Evolutionary conservation across 2,329 filamentous ascomycete species (phyloP).

Genomic region (Penicillium sp.): DNA sequence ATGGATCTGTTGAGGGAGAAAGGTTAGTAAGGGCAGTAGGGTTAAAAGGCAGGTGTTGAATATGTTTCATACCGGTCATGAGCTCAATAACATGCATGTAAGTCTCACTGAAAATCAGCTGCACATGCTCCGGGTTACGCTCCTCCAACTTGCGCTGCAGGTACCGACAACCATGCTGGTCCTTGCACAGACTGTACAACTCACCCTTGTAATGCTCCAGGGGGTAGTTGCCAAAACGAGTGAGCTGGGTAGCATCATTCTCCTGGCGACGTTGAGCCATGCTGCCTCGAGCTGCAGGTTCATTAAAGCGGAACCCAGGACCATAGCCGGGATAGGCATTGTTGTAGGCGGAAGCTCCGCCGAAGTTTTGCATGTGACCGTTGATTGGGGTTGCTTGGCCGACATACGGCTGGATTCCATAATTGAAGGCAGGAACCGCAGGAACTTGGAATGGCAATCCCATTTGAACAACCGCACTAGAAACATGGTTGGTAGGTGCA

Average conservation of each 20-base stretch:
- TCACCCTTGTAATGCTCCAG: constrained; percentile 77
- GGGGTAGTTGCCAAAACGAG: constrained; percentile 78
- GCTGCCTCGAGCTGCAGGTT: constrained; percentile 73
- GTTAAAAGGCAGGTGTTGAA: neutral
- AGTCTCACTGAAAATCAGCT: constrained; percentile 93
- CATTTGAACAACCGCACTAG: constrained; percentile 30
- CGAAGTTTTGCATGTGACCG: constrained; percentile 44
- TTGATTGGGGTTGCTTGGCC: constrained; percentile 44
- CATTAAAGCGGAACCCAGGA: constrained; percentile 59
- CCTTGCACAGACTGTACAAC: constrained; percentile 90
- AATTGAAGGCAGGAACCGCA: constrained; percentile 46
- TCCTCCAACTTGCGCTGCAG: constrained; percentile 97
- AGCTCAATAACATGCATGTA: constrained; percentile 91
- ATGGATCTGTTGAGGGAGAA: constrained; percentile 63
- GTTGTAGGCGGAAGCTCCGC: constrained; percentile 51
- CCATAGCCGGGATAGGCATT: constrained; percentile 48
- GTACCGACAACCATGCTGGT: constrained; percentile 96
- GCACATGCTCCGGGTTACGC: constrained; percentile 74
- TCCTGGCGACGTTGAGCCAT: constrained; percentile 61
- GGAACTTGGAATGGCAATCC: constrained; percentile 34
- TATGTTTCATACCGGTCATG: constrained; percentile 67
- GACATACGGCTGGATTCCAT: constrained; percentile 56
- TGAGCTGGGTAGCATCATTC: constrained; percentile 58
- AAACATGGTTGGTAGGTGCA: constrained; percentile 28
- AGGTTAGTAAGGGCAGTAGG: constrained; percentile 20